Conservation (phyloP, 2,329 filamentous ascomycete species). For the Trichocomaceae sp. region DNA sequence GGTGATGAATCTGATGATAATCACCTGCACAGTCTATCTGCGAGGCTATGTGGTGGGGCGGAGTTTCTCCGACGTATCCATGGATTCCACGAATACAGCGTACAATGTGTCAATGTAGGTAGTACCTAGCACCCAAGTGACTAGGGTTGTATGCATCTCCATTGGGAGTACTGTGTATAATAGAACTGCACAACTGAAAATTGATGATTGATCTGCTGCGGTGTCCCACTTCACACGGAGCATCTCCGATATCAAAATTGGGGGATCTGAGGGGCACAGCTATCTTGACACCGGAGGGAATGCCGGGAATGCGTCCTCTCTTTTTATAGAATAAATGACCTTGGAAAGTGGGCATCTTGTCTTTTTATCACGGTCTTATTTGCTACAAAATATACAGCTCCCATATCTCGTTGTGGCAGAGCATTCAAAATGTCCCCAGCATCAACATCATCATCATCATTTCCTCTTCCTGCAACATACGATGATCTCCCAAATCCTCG, state of each 20-base stretch:
- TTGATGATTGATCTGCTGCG: no score
- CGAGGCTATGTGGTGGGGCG: background rate
- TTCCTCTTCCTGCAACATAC: slow-evolving; percentile 25
- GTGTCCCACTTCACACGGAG: background rate
- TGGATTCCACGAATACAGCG: background rate
- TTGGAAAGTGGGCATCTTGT: background rate
- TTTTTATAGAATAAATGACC: background rate
- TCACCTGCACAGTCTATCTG: no score
- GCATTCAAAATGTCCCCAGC: background rate
- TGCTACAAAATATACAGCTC: background rate
- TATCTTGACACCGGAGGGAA: background rate
- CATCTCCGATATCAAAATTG: background rate
- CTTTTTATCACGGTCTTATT: background rate
- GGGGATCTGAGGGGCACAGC: background rate
- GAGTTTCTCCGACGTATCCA: background rate
- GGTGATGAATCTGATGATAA: no score
- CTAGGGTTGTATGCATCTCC: background rate
- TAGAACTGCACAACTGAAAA: no score
- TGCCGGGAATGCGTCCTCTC: background rate
- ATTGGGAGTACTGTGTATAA: no score
- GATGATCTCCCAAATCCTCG: slow-evolving; percentile 44
- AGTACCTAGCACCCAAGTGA: background rate
- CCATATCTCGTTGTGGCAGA: background rate
- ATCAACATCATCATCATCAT: background rate
- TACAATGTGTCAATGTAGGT: no score